Conservation (phyloP, 208 protist genomes). For the Acanthamoeba castellanii region DNA sequence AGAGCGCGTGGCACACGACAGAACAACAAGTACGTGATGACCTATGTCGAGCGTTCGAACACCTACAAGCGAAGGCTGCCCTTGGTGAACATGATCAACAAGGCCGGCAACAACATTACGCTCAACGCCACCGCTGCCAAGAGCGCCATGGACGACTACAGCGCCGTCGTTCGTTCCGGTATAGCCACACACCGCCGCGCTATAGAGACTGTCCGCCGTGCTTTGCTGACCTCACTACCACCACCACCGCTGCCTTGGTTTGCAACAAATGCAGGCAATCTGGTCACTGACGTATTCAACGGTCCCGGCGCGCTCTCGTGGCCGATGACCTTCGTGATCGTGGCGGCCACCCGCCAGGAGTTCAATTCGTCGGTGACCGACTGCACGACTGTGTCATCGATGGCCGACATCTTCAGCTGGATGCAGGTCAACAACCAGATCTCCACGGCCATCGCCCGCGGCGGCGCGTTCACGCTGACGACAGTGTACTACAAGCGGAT, state of each 20-base stretch:
- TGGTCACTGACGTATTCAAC: constrained; percentile 59
- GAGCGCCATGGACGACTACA: constrained; percentile 68
- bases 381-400: constrained; percentile 39
- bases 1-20: background rate
- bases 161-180: background rate
- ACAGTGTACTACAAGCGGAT: constrained; percentile 59
- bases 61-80: constrained; percentile 59
- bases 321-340: constrained; percentile 37
- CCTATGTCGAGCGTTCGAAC: constrained; percentile 39
- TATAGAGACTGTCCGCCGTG: background rate
- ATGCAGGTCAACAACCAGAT: constrained; percentile 70
- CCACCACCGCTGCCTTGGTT: background rate
- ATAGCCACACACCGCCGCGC: background rate
- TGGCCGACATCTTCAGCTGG: constrained; percentile 70
- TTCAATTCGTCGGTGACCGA: constrained; percentile 45
- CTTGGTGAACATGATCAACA: constrained; percentile 8
- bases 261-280: background rate
- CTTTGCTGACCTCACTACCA: background rate
- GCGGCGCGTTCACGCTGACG: constrained; percentile 11
- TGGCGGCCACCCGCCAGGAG: background rate
- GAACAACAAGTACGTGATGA: constrained; percentile 39
- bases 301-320: background rate
- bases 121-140: background rate
- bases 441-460: constrained; percentile 25
- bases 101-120: constrained; percentile 49